Base-by-base conservation (phyloP, 305 asterid genomes). In the Salvia sclarea region DNA sequence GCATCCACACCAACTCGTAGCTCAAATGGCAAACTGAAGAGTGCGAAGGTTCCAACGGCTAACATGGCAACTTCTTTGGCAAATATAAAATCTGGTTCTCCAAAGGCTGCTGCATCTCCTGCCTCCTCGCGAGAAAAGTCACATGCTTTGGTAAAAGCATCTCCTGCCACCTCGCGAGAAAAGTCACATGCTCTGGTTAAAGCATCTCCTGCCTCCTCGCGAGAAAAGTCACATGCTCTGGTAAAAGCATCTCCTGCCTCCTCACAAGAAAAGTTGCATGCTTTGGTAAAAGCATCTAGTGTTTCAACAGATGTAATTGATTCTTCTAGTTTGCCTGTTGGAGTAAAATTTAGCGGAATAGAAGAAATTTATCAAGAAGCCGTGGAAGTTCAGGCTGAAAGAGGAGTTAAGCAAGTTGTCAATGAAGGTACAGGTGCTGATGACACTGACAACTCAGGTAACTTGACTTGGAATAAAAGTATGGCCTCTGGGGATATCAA, bases 21-120 rank as follows among this genome's bases (percentile, higher is more conserved):
- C 68, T 75, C 86, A 63, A 85, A 64, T 80, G 75, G 70, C 72
- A 91, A 86, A 74, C 74, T 73, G 57, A 90, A 84, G 87, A 71
- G 54, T 58, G 68, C 63, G n/a, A 82, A 83, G 75, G 66, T 66
- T 72, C 78, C 85, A 64, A 78, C 71, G 14, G 49, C 86, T 69
- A 76, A 71, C 70, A 68, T 35, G 30, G 65, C 22, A 69, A 50
- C 70, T 50, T 67, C 79, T 55, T 67, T 37, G 30, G 70, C 73
- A 65, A 83, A 61, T 21, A 24, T 31, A 56, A 82, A 78, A 55
- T 63, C 78, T 74, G 79, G 54, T 66, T 79, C 75, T 56, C 81
- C 81, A 73, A 83, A 77, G 73, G 61, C 60, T 49, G 43, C n/a
- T n/a, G n/a, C 61, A 35, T 69, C 78, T 69, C 75, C 76, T 17